Conservation (phyloP, 2,329 filamentous ascomycete species). For the Hypomyces perniciosus region DNA sequence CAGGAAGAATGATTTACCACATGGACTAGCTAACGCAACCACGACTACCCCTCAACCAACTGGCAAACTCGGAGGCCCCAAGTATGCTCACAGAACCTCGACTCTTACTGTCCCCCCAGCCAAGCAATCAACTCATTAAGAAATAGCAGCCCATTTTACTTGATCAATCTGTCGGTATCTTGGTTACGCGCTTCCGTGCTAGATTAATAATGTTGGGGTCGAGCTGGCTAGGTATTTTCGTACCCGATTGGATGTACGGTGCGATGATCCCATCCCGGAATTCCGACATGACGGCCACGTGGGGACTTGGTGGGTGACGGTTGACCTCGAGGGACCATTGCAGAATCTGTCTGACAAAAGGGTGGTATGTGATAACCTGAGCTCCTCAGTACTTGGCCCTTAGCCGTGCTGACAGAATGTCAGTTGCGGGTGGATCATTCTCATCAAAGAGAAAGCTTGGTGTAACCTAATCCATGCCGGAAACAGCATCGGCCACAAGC, state of each 20-base stretch:
- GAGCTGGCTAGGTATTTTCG: slow-evolving; percentile 33
- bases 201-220: slow-evolving; percentile 44
- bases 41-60: too few relatives aligned
- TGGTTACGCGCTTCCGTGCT: slow-evolving; percentile 35
- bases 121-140: too few relatives aligned
- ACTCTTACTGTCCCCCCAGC: too few relatives aligned
- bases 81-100: too few relatives aligned
- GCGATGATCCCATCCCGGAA: slow-evolving; percentile 32
- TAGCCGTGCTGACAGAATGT: slow-evolving; percentile 77
- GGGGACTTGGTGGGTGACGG: slow-evolving; percentile 27
- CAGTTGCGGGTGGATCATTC: slow-evolving; percentile 60
- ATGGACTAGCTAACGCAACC: too few relatives aligned
- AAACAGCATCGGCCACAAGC: slow-evolving; percentile 38
- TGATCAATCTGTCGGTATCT: too few relatives aligned
- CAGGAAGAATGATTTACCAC: too few relatives aligned
- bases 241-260: slow-evolving; percentile 32
- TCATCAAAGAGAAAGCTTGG: slow-evolving; percentile 53
- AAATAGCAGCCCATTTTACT: too few relatives aligned
- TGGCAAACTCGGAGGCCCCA: too few relatives aligned
- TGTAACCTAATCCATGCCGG: slow-evolving; percentile 42
- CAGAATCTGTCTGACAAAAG: slow-evolving; percentile 57
- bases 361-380: slow-evolving; percentile 79
- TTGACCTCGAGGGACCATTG: slow-evolving; percentile 37
- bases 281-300: slow-evolving; percentile 25
- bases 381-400: slow-evolving; percentile 94